These are phyloP conservation scores for Ajuga reptans DNA, from an alignment of 305 asterid genomes.

Conservation along the genomic window DNA sequence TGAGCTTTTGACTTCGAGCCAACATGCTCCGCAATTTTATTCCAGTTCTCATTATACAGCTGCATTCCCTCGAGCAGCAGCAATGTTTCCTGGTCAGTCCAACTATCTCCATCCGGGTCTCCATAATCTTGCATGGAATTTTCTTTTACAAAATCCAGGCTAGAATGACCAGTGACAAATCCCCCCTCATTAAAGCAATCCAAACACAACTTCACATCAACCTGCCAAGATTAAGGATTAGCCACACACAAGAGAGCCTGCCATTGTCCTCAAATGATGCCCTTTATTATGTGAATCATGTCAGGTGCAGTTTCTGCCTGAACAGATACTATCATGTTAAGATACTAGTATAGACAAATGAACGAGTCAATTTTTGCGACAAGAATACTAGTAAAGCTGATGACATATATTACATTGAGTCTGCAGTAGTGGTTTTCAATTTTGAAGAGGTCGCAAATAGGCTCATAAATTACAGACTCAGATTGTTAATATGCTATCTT, in stretches of 20 bases:
- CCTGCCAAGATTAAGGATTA: conserved; percentile 43
- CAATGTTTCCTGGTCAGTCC: conserved; percentile 88
- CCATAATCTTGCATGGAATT: conserved; percentile 55
- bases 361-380: neutral
- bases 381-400: neutral
- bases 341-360: neutral
- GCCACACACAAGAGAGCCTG: too few species aligned
- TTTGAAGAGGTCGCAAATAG: neutral
- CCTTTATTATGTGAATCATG: neutral
- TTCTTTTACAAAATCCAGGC: conserved; percentile 73
- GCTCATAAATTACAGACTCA: neutral
- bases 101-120: too few species aligned
- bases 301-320: neutral
- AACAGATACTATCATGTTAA: neutral
- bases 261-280: neutral
- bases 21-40: conserved; percentile 78
- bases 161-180: conserved; percentile 88
- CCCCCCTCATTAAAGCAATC: conserved; percentile 86
- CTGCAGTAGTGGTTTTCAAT: neutral
- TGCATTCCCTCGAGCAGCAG: too few species aligned
- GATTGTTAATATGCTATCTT: neutral
- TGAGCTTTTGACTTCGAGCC: conserved; percentile 93
- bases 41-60: conserved; percentile 82
- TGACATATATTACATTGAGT: neutral
- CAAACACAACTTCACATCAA: too few species aligned